Evolutionary conservation across 176 grass and related monocot species (phyloP).

Genomic region (Eragrostis curvula): DNA sequence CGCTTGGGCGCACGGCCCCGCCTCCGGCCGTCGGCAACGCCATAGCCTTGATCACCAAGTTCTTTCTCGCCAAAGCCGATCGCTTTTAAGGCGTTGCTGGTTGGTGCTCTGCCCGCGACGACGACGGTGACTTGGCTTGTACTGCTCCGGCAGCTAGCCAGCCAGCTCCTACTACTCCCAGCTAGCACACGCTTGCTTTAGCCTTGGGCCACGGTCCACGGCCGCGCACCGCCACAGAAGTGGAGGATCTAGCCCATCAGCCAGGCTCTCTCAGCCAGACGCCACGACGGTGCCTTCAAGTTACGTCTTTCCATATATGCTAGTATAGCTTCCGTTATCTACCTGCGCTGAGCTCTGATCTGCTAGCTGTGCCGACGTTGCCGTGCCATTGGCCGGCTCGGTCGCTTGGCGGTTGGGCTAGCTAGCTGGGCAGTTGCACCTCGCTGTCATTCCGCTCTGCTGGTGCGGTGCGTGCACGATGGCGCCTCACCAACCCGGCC

Average conservation of each 20-base stretch:
- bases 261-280: too few relatives aligned
- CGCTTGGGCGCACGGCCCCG: background rate
- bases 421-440: background rate
- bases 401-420: slow-evolving; percentile 19
- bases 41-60: slow-evolving; percentile 10
- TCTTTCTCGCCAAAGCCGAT: background rate
- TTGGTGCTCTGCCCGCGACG: background rate
- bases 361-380: background rate
- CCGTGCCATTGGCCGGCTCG: background rate
- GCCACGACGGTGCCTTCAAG: slow-evolving; percentile 21
- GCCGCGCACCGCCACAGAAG: background rate
- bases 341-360: background rate
- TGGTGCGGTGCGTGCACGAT: background rate
- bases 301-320: background rate
- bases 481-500: slow-evolving; percentile 29
- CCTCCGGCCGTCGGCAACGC: slow-evolving; percentile 32
- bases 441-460: background rate
- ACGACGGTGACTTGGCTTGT: slow-evolving; percentile 33
- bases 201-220: background rate
- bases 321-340: background rate
- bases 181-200: background rate
- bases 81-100: slow-evolving; percentile 31
- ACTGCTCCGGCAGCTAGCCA: background rate
- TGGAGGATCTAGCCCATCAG: too few relatives aligned
- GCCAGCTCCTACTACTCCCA: background rate